phyloP scores from a whole-genome alignment of 1,284 basidiomycete genomes.

The Trametes hirsuta region DNA sequence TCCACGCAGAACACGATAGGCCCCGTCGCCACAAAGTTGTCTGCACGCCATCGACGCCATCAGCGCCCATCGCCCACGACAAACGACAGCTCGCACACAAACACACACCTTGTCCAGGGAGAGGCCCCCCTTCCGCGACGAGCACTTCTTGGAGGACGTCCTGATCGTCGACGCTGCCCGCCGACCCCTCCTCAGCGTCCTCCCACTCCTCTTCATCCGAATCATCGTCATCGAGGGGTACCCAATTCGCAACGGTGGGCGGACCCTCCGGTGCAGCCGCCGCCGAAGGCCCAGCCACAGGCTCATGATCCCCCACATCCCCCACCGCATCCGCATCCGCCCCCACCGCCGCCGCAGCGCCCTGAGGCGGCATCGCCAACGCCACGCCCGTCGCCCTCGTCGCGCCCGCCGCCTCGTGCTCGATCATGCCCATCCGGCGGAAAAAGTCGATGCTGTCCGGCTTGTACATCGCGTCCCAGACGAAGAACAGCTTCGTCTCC shows the following conservation, averaged over 20 bases:
- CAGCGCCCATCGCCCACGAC: background rate
- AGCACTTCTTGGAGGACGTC: conserved; percentile 5
- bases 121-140: background rate
- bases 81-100: background rate
- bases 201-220: conserved; percentile 8
- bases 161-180: conserved; percentile 5
- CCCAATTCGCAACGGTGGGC: background rate
- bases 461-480: conserved; percentile 28
- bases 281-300: conserved; percentile 1
- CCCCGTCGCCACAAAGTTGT: background rate
- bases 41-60: background rate
- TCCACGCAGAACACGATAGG: conserved; percentile 26
- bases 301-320: background rate
- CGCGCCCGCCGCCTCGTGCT: background rate
- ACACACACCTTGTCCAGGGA: conserved; percentile 11
- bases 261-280: background rate
- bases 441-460: conserved; percentile 21
- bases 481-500: conserved; percentile 37
- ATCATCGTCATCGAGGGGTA: background rate
- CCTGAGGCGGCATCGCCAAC: background rate
- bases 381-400: background rate
- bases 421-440: conserved; percentile 9
- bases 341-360: background rate
- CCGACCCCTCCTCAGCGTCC: conserved; percentile 11
- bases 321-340: background rate